These are phyloP conservation scores for Blastobotrys persicus DNA, from an alignment of 1,139 yeast species.

Conservation along the genomic window DNA sequence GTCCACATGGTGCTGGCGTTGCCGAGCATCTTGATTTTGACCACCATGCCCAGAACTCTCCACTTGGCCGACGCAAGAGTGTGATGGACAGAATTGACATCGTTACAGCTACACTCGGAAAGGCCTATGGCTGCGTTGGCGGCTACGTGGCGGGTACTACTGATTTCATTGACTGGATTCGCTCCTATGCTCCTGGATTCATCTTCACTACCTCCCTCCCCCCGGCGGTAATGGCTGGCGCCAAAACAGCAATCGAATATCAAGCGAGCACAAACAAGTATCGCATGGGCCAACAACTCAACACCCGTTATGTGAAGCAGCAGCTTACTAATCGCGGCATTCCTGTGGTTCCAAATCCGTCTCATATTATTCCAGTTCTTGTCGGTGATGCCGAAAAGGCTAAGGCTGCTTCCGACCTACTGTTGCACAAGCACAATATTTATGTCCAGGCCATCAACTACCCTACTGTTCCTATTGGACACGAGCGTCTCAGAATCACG, in stretches of 20 bases:
- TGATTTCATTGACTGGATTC: slow-evolving; percentile 84
- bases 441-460: slow-evolving; percentile 97
- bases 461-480: slow-evolving; percentile 96
- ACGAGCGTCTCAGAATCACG: slow-evolving; percentile 92
- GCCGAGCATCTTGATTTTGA: slow-evolving; percentile 94
- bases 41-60: slow-evolving; percentile 52
- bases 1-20: slow-evolving; percentile 99
- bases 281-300: slow-evolving; percentile 80
- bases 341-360: slow-evolving; percentile 96
- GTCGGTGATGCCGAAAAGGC: slow-evolving; percentile 95
- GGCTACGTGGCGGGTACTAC: slow-evolving; percentile 94
- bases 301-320: slow-evolving; percentile 80
- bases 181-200: slow-evolving; percentile 96
- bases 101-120: slow-evolving; percentile 96
- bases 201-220: slow-evolving; percentile 95
- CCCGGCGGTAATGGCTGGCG: slow-evolving; percentile 97
- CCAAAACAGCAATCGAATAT: slow-evolving; percentile 79
- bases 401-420: slow-evolving; percentile 83
- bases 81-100: slow-evolving; percentile 90
- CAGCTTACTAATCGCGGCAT: slow-evolving; percentile 69
- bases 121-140: slow-evolving; percentile 95
- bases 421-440: slow-evolving; percentile 78
- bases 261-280: slow-evolving; percentile 75
- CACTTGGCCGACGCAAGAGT: slow-evolving; percentile 39
- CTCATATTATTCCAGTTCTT: slow-evolving; percentile 93